Evolutionary conservation across 257 asterid genomes (phyloP).

Genomic region (Coffea eugenioides): DNA sequence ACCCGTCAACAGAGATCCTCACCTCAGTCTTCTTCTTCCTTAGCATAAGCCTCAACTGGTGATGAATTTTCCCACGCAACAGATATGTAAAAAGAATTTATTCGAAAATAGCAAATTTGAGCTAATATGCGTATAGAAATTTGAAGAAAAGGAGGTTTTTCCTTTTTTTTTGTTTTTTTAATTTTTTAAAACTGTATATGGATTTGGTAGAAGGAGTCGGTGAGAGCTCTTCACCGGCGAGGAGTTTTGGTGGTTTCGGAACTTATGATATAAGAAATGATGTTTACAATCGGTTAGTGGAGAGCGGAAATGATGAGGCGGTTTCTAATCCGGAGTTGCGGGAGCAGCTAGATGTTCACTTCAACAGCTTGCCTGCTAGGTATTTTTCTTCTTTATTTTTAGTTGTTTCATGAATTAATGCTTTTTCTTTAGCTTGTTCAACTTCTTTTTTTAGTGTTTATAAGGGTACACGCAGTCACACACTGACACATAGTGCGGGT

Average conservation of each 20-base stretch:
- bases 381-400: slow-evolving; percentile 5
- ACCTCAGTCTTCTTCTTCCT: slow-evolving; percentile 20
- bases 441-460: slow-evolving; percentile 1
- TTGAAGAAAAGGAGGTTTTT: neutral
- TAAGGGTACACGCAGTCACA: slow-evolving; percentile 4
- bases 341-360: slow-evolving; percentile 75
- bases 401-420: neutral
- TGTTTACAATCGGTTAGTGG: slow-evolving; percentile 64
- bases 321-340: slow-evolving; percentile 56
- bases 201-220: slow-evolving; percentile 86
- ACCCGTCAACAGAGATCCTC: slow-evolving; percentile 36
- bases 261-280: slow-evolving; percentile 57
- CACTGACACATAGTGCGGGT: neutral
- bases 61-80: neutral
- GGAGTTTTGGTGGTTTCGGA: slow-evolving; percentile 64
- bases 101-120: neutral
- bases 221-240: slow-evolving; percentile 90
- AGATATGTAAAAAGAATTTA: neutral
- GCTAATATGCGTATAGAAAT: slow-evolving; percentile 6
- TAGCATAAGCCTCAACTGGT: slow-evolving; percentile 17
- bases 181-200: slow-evolving; percentile 31
- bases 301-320: slow-evolving; percentile 65
- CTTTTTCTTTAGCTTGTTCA: neutral
- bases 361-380: slow-evolving; percentile 87
- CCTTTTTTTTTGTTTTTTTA: neutral